Conservation (phyloP, 1,284 basidiomycete genomes). For the Pisolithus thermaeus region DNA sequence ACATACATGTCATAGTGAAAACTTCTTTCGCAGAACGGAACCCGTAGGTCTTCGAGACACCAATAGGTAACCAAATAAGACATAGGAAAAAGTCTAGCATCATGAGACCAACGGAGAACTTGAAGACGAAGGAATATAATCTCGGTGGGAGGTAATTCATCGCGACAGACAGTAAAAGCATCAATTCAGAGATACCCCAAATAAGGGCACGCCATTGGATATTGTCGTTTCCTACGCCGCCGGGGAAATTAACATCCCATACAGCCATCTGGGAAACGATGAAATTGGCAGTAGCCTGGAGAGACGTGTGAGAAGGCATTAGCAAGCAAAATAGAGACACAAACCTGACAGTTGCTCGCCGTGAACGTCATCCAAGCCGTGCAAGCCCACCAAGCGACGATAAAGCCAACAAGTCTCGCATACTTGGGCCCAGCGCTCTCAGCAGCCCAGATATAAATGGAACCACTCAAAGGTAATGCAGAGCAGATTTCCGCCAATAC, state of each 20-base stretch:
- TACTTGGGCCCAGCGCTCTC: slow-evolving; percentile 83
- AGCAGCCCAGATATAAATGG: slow-evolving; percentile 88
- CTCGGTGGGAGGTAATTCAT: slow-evolving; percentile 80
- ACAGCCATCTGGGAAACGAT: slow-evolving; percentile 76
- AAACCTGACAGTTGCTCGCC: slow-evolving; percentile 76
- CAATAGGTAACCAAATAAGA: slow-evolving; percentile 84
- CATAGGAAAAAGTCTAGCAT: slow-evolving; percentile 82
- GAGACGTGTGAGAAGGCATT: slow-evolving; percentile 1
- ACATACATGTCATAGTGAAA: slow-evolving; percentile 75
- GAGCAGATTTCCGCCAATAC: slow-evolving; percentile 85
- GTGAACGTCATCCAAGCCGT: slow-evolving; percentile 90
- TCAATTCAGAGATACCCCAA: slow-evolving; percentile 72
- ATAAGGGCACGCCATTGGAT: slow-evolving; percentile 79
- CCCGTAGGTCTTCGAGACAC: slow-evolving; percentile 77
- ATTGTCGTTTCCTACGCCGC: slow-evolving; percentile 62
- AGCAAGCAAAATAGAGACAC: slow-evolving; percentile 8
- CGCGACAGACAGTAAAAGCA: slow-evolving; percentile 62
- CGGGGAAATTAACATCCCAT: slow-evolving; percentile 74
- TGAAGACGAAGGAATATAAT: slow-evolving; percentile 70
- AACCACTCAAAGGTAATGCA: slow-evolving; percentile 78
- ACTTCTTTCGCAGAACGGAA: slow-evolving; percentile 75
- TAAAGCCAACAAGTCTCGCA: slow-evolving; percentile 76
- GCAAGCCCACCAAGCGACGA: slow-evolving; percentile 85
- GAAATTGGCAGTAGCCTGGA: slow-evolving; percentile 77
- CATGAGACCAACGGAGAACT: slow-evolving; percentile 64